Conservation (phyloP, 129 eudicot species). For the Pittosporum tobira region DNA sequence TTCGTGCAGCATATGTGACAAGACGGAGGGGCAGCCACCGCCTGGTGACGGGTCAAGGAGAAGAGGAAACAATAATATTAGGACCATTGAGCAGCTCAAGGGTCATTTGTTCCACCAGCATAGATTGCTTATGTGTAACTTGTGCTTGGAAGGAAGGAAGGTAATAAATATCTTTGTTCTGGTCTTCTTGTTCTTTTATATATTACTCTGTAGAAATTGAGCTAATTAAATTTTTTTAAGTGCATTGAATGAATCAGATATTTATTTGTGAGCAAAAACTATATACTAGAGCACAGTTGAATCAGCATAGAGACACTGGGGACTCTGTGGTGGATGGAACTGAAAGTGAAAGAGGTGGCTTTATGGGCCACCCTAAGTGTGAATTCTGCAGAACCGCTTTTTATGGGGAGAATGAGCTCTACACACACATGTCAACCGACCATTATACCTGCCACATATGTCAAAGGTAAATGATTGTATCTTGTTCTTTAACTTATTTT, state of each 20-base stretch:
- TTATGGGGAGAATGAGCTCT: constrained; percentile 92
- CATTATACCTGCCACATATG: constrained; percentile 88
- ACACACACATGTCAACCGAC: constrained; percentile 79
- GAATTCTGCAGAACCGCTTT: constrained; percentile 84
- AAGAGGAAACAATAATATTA: constrained; percentile 54
- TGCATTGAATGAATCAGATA: constrained; percentile 52
- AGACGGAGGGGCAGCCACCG: constrained; percentile 42
- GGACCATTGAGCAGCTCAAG: constrained; percentile 79
- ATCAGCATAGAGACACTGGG: constrained; percentile 75
- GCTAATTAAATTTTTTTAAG: no score
- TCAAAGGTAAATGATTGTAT: constrained; percentile 40
- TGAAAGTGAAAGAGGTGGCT: constrained; percentile 98
- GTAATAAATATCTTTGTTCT: constrained; percentile 19
- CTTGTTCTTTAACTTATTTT: no score
- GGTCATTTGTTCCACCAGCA: constrained; percentile 86
- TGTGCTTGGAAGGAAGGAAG: constrained; percentile 97
- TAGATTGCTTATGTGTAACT: constrained; percentile 69
- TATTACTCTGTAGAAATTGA: no score
- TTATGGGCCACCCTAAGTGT: constrained; percentile 84
- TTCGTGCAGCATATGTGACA: constrained; percentile 85
- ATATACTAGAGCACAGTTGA: constrained; percentile 68
- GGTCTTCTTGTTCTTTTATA: background rate
- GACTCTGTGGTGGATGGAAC: constrained; percentile 97
- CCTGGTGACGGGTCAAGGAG: constrained; percentile 47
- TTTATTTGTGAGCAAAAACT: constrained; percentile 94